Percentiles rank a stretch among this genome's conserved stretches.
phyloP scores from a whole-genome alignment of 1,139 yeast species.

The Pichia kudriavzevii region DNA sequence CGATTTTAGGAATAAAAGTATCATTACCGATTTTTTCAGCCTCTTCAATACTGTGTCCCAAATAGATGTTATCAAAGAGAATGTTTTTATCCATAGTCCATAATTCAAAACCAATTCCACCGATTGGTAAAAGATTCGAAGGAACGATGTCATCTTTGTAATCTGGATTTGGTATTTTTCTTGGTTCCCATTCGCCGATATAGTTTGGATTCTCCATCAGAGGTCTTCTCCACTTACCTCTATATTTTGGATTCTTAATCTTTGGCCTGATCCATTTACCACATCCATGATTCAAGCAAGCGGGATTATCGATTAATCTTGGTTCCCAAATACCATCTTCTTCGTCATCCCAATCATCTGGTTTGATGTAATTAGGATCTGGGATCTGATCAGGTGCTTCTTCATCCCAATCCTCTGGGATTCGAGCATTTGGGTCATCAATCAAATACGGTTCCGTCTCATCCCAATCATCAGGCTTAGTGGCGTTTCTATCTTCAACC shows the following conservation, averaged over 20 bases:
- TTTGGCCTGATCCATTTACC: conserved; percentile 65
- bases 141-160: conserved; percentile 56
- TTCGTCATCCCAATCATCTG: conserved; percentile 79
- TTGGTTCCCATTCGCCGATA: conserved; percentile 75
- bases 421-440: conserved; percentile 55
- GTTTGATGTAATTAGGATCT: conserved; percentile 59
- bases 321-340: conserved; percentile 83
- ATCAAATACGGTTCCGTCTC: conserved; percentile 53
- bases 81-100: conserved; percentile 81
- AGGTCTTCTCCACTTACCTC: conserved; percentile 75
- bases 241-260: conserved; percentile 59
- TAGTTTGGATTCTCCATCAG: conserved; percentile 64
- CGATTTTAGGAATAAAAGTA: conserved; percentile 59
- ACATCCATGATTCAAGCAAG: conserved; percentile 64
- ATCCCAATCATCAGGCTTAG: conserved; percentile 80
- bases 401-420: conserved; percentile 80
- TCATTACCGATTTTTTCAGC: conserved; percentile 78
- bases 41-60: conserved; percentile 75
- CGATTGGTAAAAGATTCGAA: conserved; percentile 57
- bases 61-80: conserved; percentile 72
- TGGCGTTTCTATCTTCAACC: conserved; percentile 61
- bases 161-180: conserved; percentile 58
- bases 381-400: conserved; percentile 46
- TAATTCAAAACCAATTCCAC: conserved; percentile 80
- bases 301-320: conserved; percentile 64